Evolutionary conservation across 2,329 filamentous ascomycete genomes (phyloP), one percentile per base, ranked within the genome.

Genomic region (Aureobasidium uvarum): DNA sequence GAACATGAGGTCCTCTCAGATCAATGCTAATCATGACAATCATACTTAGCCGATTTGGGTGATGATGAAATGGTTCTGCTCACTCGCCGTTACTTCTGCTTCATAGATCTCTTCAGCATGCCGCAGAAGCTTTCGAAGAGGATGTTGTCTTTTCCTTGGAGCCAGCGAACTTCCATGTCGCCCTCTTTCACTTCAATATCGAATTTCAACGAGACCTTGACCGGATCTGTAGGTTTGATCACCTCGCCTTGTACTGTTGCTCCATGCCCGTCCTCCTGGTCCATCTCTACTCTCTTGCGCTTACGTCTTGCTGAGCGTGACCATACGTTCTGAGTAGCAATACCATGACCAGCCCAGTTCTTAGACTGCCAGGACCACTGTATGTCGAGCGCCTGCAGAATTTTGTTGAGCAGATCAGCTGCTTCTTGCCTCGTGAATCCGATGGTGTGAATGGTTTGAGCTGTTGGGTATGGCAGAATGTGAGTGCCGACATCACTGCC

Each of bases 51-150:
- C 36, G 31, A 16, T 7, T 18, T 7, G 5, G 8, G 4, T 7
- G 2, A 16, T 13, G 16, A 23, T 6, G 3, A 36, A 1, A n/a
- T 13, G 25, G 5, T 1, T 10, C 31, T 31, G 46, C 8, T 23
- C 20, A 2, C 13, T 14, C 50, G n/a, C 31, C 5, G 13, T 55
- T 5, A 54, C 16, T 55, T 64, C 28, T 43, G 66, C 6, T 64
- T 50, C 52, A 67, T 65, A 1, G 66, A 58, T 41, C 84, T 80
- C 75, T 87, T 90, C 51, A 96, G 69, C 80, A 93, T 92, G 0
- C 91, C 92, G 67, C 87, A 89, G 68, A 99, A 92, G 74, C 93
- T 97, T 77, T 96, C 90, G 76, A 94, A 96, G 0, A 95, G 73
- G 0, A 87, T 82, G 20, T 84, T 80, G 69, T 96, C 90, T 6